Percentiles rank a stretch among this genome's conserved stretches.
phyloP scores from a whole-genome alignment of 2,329 filamentous ascomycete species.

The Arthrocladium fulminans region DNA sequence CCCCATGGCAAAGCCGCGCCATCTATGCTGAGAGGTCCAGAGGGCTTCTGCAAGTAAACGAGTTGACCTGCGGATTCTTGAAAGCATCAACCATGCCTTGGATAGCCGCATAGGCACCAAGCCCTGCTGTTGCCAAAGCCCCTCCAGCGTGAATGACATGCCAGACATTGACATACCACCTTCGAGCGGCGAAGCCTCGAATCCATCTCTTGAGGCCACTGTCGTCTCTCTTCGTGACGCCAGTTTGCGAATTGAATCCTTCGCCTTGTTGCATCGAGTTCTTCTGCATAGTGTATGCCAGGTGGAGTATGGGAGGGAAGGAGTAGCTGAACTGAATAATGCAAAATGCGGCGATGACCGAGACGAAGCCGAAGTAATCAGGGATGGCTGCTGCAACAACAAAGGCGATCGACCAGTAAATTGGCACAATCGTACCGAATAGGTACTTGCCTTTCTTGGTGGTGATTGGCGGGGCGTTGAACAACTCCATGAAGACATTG shows the following conservation, averaged over 20 bases:
- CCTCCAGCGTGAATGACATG: constrained; percentile 24
- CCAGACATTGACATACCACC: constrained; percentile 24
- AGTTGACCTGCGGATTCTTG: constrained; percentile 23
- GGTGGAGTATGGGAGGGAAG: constrained; percentile 25
- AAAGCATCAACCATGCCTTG: constrained; percentile 27
- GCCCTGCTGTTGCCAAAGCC: constrained; percentile 22
- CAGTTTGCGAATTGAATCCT: constrained; percentile 22
- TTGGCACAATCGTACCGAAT: constrained; percentile 18
- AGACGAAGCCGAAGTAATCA: constrained; percentile 24
- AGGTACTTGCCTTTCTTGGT: constrained; percentile 26
- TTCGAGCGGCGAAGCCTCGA: constrained; percentile 21
- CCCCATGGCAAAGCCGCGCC: no score
- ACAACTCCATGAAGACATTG: constrained; percentile 35
- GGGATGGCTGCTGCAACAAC: constrained; percentile 25
- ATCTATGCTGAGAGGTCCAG: constrained; percentile 20
- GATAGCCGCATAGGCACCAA: constrained; percentile 25
- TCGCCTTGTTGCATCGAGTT: constrained; percentile 19
- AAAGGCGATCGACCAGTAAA: constrained; percentile 26
- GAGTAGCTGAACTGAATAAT: constrained; percentile 27
- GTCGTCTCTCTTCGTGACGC: constrained; percentile 14
- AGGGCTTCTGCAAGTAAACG: constrained; percentile 27
- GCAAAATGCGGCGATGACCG: constrained; percentile 25
- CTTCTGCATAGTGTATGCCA: constrained; percentile 26
- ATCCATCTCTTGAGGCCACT: constrained; percentile 14
- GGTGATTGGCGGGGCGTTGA: constrained; percentile 33